phyloP scores from a whole-genome alignment of 2,329 filamentous ascomycete genomes.

The Pezicula carpinea region DNA sequence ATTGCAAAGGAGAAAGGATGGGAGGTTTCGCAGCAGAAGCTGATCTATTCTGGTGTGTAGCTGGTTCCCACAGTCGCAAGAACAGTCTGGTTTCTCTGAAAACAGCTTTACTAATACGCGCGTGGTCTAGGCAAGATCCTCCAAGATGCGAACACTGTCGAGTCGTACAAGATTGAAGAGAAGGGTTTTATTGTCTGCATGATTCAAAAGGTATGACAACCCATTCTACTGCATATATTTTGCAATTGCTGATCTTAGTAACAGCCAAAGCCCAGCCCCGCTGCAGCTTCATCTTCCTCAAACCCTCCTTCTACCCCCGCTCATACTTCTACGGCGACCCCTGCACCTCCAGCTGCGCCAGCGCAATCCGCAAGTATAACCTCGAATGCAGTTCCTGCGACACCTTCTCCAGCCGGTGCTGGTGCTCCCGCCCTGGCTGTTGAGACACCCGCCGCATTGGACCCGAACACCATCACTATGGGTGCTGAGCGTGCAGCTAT shows the following conservation, averaged over 20 bases:
- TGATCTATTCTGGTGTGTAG: slow-evolving; percentile 90
- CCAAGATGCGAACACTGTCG: slow-evolving; percentile 94
- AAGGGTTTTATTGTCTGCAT: slow-evolving; percentile 99
- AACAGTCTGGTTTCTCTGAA: background rate
- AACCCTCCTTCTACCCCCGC: slow-evolving; percentile 60
- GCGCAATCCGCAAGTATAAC: slow-evolving; percentile 49
- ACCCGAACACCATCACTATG: slow-evolving; percentile 79
- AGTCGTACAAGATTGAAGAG: slow-evolving; percentile 97
- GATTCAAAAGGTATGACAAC: slow-evolving; percentile 75
- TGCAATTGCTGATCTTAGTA: slow-evolving; percentile 18
- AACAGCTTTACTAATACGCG: slow-evolving; percentile 21
- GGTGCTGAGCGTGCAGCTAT: slow-evolving; percentile 77
- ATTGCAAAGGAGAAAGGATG: slow-evolving; percentile 90
- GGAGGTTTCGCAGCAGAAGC: slow-evolving; percentile 85
- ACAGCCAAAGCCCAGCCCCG: slow-evolving; percentile 64
- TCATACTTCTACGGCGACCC: slow-evolving; percentile 51
- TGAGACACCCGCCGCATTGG: slow-evolving; percentile 42
- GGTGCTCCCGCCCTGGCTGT: slow-evolving; percentile 42
- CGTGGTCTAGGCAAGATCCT: slow-evolving; percentile 79
- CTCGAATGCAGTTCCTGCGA: slow-evolving; percentile 43
- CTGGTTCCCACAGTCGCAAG: background rate
- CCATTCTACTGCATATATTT: background rate
- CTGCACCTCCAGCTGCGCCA: slow-evolving; percentile 57
- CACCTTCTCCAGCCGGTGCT: slow-evolving; percentile 41
- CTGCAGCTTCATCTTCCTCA: slow-evolving; percentile 48